Conservation (phyloP, 768 basidiomycete species). For the Megacollybia marginata region DNA sequence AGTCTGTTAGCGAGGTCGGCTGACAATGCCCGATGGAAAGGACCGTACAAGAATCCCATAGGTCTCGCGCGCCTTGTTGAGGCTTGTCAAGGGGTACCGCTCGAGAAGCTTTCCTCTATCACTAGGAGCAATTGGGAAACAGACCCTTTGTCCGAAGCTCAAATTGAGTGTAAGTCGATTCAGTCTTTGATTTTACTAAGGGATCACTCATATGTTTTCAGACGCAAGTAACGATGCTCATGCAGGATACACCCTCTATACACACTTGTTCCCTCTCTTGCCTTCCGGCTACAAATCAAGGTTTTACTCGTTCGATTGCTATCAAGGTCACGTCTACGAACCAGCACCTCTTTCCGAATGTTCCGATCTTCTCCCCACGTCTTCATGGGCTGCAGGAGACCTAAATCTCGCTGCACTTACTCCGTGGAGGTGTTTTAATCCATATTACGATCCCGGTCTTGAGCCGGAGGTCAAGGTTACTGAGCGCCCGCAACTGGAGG, state of each 20-base stretch:
- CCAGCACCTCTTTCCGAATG: constrained; percentile 13
- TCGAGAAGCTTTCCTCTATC: constrained; percentile 52
- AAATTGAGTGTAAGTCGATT: constrained; percentile 52
- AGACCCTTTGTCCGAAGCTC: constrained; percentile 26
- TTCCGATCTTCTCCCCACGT: not conserved
- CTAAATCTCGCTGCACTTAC: not conserved
- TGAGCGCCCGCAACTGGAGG: too few species aligned
- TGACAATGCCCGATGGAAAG: constrained; percentile 69
- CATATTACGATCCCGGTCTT: constrained; percentile 67
- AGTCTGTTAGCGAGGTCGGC: constrained; percentile 61
- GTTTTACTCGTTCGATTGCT: constrained; percentile 53
- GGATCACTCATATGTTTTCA: constrained; percentile 18
- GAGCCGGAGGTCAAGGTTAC: too few species aligned
- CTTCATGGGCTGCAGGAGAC: not conserved
- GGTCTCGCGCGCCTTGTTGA: constrained; percentile 63
- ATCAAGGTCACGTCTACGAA: constrained; percentile 39
- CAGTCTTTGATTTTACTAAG: constrained; percentile 6
- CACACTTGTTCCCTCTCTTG: constrained; percentile 15
- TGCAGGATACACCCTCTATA: constrained; percentile 50
- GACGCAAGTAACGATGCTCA: constrained; percentile 73
- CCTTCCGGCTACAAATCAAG: constrained; percentile 22
- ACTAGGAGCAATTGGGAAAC: constrained; percentile 68
- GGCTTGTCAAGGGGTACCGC: constrained; percentile 41
- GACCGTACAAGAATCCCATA: constrained; percentile 50
- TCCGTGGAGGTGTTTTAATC: constrained; percentile 52